Percentiles rank a stretch among this genome's conserved stretches.
Conservation (phyloP, 139 green algal genomes). For the Micractinium sp. region DNA sequence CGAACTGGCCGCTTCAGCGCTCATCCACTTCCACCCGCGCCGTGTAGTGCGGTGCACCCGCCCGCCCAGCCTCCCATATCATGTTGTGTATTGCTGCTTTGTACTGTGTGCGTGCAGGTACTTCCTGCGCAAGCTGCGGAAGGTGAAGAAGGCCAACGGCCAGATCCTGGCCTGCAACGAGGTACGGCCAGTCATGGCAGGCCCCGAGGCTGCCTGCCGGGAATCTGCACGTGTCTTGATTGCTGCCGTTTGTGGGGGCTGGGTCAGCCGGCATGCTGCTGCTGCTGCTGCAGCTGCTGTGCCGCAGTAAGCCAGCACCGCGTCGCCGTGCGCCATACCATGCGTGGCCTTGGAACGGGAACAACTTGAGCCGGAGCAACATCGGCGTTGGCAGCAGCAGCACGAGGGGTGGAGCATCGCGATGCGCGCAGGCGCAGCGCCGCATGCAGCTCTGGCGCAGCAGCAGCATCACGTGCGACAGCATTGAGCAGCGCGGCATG, state of each 20-base stretch:
- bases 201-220: not conserved
- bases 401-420: not conserved
- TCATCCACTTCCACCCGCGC: too few relatives aligned
- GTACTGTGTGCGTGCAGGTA: constrained; percentile 79
- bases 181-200: constrained; percentile 53
- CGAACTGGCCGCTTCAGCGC: too few relatives aligned
- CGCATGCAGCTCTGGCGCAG: not conserved
- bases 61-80: too few relatives aligned
- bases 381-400: too few relatives aligned
- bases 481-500: too few relatives aligned
- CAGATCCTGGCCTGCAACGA: constrained; percentile 97
- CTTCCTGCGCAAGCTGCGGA: constrained; percentile 94
- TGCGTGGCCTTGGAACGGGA: too few relatives aligned
- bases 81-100: not conserved
- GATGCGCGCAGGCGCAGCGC: not conserved
- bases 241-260: too few relatives aligned
- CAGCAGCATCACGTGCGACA: not conserved
- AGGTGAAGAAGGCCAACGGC: constrained; percentile 99
- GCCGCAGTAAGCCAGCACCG: too few relatives aligned
- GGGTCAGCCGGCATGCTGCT: not conserved
- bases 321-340: too few relatives aligned
- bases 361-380: too few relatives aligned
- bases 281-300: not conserved
- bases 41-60: too few relatives aligned
- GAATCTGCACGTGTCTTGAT: not conserved